phyloP scores from a whole-genome alignment of 2,329 filamentous ascomycete genomes.

The Fusarium setosum region DNA sequence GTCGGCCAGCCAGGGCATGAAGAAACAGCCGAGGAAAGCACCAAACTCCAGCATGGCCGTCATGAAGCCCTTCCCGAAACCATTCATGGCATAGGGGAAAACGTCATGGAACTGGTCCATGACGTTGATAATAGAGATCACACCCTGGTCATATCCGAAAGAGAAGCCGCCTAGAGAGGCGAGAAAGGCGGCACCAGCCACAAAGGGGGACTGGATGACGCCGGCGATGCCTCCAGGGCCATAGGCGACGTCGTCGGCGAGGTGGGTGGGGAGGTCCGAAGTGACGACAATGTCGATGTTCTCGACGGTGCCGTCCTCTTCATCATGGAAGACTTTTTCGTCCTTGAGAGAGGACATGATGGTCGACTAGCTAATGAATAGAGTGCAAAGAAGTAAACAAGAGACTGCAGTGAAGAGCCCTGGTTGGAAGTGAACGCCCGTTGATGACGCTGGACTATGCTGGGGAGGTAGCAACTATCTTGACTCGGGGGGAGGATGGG shows the following conservation, averaged over 20 bases:
- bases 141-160: conserved; percentile 49
- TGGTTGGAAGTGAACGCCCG: not conserved
- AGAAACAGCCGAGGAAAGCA: not conserved
- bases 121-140: conserved; percentile 54
- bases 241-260: not conserved
- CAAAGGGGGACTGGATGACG: conserved; percentile 40
- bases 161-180: conserved; percentile 44
- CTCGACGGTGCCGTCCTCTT: conserved; percentile 22
- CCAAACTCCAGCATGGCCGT: not conserved
- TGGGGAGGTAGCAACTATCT: not conserved
- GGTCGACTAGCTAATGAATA: not conserved
- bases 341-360: conserved; percentile 3
- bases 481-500: not conserved
- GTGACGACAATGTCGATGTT: conserved; percentile 11
- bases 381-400: not conserved
- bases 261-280: conserved; percentile 23
- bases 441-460: not conserved
- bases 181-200: conserved; percentile 55
- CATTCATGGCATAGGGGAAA: conserved; percentile 45
- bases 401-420: not conserved
- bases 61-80: not conserved
- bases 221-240: not conserved
- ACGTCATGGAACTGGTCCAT: conserved; percentile 55
- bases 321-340: conserved; percentile 20
- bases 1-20: not conserved